Evolutionary conservation across 345 rosid genomes (phyloP).

Genomic region (Lenwebbia sp.): DNA sequence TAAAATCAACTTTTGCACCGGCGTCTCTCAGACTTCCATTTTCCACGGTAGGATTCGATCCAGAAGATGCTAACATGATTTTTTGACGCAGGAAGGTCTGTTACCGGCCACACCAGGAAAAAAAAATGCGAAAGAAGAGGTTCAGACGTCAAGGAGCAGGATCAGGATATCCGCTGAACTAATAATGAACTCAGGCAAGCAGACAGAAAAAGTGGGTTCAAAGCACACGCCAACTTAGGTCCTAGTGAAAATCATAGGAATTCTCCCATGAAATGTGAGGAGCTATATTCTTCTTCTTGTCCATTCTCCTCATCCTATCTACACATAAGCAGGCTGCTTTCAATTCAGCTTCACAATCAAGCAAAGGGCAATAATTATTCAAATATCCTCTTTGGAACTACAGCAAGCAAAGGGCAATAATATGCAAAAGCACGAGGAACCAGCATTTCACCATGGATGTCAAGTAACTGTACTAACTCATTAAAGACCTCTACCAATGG

Average conservation of each 20-base stretch:
- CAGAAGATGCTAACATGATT: conserved; percentile 57
- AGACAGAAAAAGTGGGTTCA: neutral
- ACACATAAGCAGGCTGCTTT: neutral
- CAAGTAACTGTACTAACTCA: neutral
- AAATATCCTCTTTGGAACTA: neutral
- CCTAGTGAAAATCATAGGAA: neutral
- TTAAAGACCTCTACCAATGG: neutral
- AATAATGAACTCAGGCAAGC: neutral
- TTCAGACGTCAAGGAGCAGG: neutral
- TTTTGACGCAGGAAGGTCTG: conserved; percentile 93
- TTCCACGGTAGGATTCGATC: neutral
- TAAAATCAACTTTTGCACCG: neutral
- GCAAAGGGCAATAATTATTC: neutral
- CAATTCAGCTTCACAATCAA: neutral
- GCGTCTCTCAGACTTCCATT: neutral
- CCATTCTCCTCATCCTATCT: neutral
- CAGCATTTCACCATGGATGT: neutral
- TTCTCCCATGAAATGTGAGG: neutral
- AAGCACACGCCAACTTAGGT: neutral
- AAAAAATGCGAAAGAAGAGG: neutral
- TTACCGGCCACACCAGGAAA: neutral
- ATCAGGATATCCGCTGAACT: neutral
- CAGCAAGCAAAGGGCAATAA: neutral
- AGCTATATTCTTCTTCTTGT: neutral
- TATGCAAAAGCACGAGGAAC: neutral